phyloP scores from a whole-genome alignment of 1,284 basidiomycete genomes.

The Leccinum proximum region DNA sequence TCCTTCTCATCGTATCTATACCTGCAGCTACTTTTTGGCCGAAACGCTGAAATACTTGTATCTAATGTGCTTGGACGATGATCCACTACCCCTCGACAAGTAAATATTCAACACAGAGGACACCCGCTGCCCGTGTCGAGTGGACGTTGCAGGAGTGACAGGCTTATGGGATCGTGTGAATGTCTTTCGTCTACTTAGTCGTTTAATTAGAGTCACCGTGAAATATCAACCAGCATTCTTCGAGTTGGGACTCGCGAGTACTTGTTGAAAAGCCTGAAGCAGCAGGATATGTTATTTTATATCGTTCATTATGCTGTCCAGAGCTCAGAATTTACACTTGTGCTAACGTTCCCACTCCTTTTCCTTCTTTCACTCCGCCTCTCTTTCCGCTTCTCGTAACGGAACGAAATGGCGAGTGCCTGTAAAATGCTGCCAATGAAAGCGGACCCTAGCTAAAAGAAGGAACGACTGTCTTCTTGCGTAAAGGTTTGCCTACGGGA shows the following conservation, averaged over 20 bases:
- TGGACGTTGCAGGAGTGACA: conserved; percentile 52
- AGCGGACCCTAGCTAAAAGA: too few relatives aligned
- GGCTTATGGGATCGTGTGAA: conserved; percentile 31
- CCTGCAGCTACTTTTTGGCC: conserved; percentile 60
- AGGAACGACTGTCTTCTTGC: too few relatives aligned
- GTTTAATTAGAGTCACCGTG: background rate
- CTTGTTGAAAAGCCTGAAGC: too few relatives aligned
- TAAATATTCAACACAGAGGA: conserved; percentile 85
- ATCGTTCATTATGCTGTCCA: too few relatives aligned
- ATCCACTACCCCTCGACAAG: conserved; percentile 58
- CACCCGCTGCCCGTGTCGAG: conserved; percentile 72
- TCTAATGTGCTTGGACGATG: conserved; percentile 55
- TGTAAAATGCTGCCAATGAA: too few relatives aligned
- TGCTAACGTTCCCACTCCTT: too few relatives aligned
- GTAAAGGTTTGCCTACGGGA: too few relatives aligned
- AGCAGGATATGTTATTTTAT: too few relatives aligned
- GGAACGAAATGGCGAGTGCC: too few relatives aligned
- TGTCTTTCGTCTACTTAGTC: background rate
- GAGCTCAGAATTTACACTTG: too few relatives aligned
- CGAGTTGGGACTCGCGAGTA: background rate
- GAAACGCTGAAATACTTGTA: conserved; percentile 75
- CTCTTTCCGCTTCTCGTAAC: too few relatives aligned
- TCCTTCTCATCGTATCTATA: background rate
- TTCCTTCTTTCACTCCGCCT: too few relatives aligned
- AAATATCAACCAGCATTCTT: background rate